Percentiles rank a stretch among this genome's conserved stretches.
phyloP scores from a whole-genome alignment of 257 asterid genomes.

The Solanum dulcamara region DNA sequence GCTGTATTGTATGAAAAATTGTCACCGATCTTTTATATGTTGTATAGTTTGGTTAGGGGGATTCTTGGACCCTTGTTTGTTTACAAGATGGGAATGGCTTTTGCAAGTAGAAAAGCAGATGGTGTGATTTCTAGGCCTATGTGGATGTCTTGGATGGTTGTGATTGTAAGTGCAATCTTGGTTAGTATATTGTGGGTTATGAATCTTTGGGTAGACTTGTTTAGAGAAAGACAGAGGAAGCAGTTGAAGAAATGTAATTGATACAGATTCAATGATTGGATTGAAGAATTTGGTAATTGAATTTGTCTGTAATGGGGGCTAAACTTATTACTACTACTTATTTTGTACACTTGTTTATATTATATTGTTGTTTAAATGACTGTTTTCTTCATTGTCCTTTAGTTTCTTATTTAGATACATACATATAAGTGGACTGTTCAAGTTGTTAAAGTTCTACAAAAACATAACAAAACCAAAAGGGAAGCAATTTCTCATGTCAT shows the following conservation, averaged over 20 bases:
- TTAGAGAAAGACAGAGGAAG: conserved; percentile 23
- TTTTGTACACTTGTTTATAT: neutral
- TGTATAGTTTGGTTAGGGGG: conserved; percentile 56
- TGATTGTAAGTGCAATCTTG: conserved; percentile 40
- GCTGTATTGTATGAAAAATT: conserved; percentile 25
- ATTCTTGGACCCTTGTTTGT: conserved; percentile 48
- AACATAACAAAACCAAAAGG: neutral
- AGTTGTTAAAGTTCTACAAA: neutral
- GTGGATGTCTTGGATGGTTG: conserved; percentile 70
- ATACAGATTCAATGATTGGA: neutral
- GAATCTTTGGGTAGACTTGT: conserved; percentile 47
- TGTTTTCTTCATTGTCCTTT: neutral
- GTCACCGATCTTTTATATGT: conserved; percentile 52
- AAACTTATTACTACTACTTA: neutral
- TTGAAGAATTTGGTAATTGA: neutral
- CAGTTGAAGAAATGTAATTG: conserved; percentile 22
- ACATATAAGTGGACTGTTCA: neutral
- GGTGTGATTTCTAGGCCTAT: conserved; percentile 49
- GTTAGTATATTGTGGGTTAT: conserved; percentile 60
- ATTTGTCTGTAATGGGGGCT: neutral
- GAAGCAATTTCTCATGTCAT: neutral
- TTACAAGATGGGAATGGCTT: conserved; percentile 28
- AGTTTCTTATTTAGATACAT: neutral
- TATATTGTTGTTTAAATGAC: neutral
- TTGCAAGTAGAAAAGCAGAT: conserved; percentile 11